Evolutionary conservation across 2,329 filamentous ascomycete genomes (phyloP), one percentile per base, ranked within the genome.

Genomic region (Neonectria faginata): DNA sequence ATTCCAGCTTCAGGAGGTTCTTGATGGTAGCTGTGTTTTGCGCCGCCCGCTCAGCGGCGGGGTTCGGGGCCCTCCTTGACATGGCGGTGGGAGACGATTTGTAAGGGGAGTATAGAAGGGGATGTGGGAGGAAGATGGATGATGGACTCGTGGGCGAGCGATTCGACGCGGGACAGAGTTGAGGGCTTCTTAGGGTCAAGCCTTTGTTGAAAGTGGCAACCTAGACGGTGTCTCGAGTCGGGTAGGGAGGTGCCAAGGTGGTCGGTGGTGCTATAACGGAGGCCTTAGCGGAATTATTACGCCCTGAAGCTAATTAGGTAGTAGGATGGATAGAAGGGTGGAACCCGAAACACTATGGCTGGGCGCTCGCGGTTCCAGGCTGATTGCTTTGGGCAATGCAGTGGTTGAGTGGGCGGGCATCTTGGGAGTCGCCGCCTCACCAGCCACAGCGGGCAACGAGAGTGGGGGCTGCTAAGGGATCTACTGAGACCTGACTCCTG

Each of bases 1-100:
- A 84, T 77, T 98, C 95, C 72, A 99, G 84, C 83, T 98, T 99
- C 78, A 98, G 85, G 73, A 99, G 88, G 77, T 88, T 94, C 85
- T 98, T 98, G 80, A 99, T 93, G 48, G 94, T 97, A 79, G 91
- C 89, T 79, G 93, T 91, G 83, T 99, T 99, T 82, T 97, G 92
- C 75, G 94, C 94, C 75, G 94, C 92, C 80, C 93, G 90, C 81
- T 97, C 93, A 71, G 93, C 92, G 70, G 89, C 90, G 77, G 92
- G 89, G 81, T 93, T 92, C 64, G 89, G 88, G 65, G 88, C 83
- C 78, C 92, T 89, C 84, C 93, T 88, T 74, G 93, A 96, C 92
- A 97, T 97, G 70, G 72, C 58, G 68, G 67, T 64, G 50, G 62
- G 54, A 61, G 54, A 25, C 25, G 42, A 50, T 27, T 55, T 33